Base-by-base conservation (phyloP, 2,329 filamentous ascomycete genomes). In the Alternaria alternata region DNA sequence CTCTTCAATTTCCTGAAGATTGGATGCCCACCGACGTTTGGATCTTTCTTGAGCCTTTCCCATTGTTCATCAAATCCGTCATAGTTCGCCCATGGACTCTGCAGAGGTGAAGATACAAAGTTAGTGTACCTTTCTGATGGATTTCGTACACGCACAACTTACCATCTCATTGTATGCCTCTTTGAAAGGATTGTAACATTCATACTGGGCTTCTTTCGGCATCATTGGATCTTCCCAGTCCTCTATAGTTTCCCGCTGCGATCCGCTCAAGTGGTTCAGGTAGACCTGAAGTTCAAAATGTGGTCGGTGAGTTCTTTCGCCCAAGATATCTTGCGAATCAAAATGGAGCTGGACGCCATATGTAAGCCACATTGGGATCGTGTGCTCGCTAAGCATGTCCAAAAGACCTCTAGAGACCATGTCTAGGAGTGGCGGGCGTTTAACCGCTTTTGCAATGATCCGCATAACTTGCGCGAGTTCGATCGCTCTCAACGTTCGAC, bases 261-360 rank as follows among this genome's bases (percentile, higher is more conserved):
- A 43, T 52, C 5, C 36, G 26, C 12, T 52, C 18, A 7, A 22
- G 4, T 20, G 22, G 11, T 11, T 24, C 11, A 36, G 32, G 32
- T 16, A 16, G 20, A 22, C 20, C 20, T 22, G 20, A 22, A 22
- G 20, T 22, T 22, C 20, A 22, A 22, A 22, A 22, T 22, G 20
- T 22, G 20, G 20, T 22, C 20, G 20, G 20, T 22, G 20, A 22
- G 20, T 22, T 22, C 20, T 22, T 22, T 22, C 20, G 20, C 20
- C 20, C 20, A 22, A n/a, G 28, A 55, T 51, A 14, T 60, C 57
- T 36, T 52, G 43, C 22, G 51, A 54, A n/a, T 47, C 42, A 42
- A 59, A 20, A 42, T 42, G 49, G 12, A 54, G 22, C 20, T 59
- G 49, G 1, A 54, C 32, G 7, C 28, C 51, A 39, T 48, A 49